Evolutionary conservation across 352 stramenopile species (phyloP).

Genomic region (Pseudoperonospora humuli): DNA sequence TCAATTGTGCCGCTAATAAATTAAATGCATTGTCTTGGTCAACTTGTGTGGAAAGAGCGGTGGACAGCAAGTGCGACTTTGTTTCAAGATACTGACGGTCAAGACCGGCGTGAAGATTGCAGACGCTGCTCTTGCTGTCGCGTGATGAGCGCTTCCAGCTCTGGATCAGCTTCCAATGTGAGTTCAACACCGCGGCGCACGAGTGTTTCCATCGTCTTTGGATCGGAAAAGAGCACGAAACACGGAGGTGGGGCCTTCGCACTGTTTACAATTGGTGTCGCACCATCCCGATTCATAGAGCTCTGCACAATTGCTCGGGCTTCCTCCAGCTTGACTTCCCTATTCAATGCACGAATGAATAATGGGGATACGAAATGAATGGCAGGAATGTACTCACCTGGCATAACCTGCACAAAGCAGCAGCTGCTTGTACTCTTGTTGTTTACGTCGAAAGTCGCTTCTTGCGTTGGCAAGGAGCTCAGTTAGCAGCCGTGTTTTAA

Average conservation of each 20-base stretch:
- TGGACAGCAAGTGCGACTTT: background rate
- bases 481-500: conserved; percentile 49
- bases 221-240: conserved; percentile 45
- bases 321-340: conserved; percentile 58
- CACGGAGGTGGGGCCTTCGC: conserved; percentile 25
- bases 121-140: conserved; percentile 34
- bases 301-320: conserved; percentile 67
- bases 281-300: conserved; percentile 28
- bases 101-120: no score
- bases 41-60: background rate
- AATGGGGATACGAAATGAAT: background rate
- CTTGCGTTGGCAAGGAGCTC: conserved; percentile 37
- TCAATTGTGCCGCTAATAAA: conserved; percentile 25
- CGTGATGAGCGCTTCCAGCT: conserved; percentile 41
- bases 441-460: conserved; percentile 33
- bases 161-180: conserved; percentile 57
- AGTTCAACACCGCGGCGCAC: conserved; percentile 52
- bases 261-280: background rate
- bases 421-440: conserved; percentile 47
- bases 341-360: conserved; percentile 1
- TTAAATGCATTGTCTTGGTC: conserved; percentile 20
- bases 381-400: conserved; percentile 17
- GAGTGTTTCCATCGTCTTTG: conserved; percentile 47
- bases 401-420: conserved; percentile 39
- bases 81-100: no score